Evolutionary conservation across 2,329 filamentous ascomycete species (phyloP), one percentile per base, ranked within the genome.

Genomic region (Talaromyces amestolkiae): DNA sequence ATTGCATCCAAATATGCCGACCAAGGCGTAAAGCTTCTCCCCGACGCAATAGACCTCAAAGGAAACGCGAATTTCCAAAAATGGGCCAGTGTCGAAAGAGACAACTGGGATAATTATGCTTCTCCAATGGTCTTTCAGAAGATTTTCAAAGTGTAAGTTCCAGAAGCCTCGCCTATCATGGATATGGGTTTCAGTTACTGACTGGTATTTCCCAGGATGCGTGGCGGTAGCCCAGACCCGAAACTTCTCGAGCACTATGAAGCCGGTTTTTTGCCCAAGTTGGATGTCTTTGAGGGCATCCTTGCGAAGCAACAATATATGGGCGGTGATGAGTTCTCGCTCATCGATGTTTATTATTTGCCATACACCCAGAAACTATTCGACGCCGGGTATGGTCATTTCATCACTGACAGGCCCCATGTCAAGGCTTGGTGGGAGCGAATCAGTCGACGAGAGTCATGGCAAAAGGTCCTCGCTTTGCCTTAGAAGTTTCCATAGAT

Each of bases 21-120:
- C 6, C 67, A 69, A 51, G 69, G 70, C 24, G 64, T 64, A 3
- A 60, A 65, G 11, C 37, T 71, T 7, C 37, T 65, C 1, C 70
- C 70, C 6, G 33, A 64, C 1, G 63, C 66, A 49, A 53, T 60
- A 2, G 68, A 70, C 24, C 37, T 65, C 11, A 64, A 73, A 65
- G 69, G 73, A 54, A 67, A 70, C n/a, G 53, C 53, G 15, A 56
- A 11, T 2, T 56, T 56, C 33, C n/a, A 56, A 19, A 56, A 56
- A 17, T 56, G 53, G 53, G 53, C 53, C 19, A 56, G 53, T 15
- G 53, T 56, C 19, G 33, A 56, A 4, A 35, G 64, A 69, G 49
- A 58, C 71, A 64, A 66, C 76, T 35, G 71, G 71, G 58, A 68
- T 68, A 54, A 69, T 22, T 74, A 72, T 64, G 72, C 43, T 15